phyloP scores from a whole-genome alignment of 441 rosid species.

The Erodium trifolium region DNA sequence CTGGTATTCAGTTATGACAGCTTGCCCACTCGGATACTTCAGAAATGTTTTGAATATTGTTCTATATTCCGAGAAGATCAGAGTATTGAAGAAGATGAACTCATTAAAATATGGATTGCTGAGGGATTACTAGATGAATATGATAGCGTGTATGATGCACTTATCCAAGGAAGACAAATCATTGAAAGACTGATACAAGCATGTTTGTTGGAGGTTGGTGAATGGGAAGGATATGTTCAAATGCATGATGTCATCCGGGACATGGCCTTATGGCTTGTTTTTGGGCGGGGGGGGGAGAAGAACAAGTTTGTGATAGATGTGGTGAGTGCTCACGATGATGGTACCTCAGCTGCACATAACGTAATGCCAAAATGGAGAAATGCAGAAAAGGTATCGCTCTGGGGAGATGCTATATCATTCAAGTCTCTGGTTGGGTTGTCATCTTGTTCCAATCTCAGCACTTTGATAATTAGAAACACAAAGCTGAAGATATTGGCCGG shows the following conservation, averaged over 20 bases:
- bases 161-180: neutral
- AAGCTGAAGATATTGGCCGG: neutral
- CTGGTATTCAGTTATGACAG: neutral
- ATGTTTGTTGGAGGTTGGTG: neutral
- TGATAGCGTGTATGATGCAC: neutral
- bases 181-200: neutral
- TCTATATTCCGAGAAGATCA: neutral
- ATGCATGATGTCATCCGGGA: conserved; percentile 2
- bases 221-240: neutral
- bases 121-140: neutral
- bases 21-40: neutral
- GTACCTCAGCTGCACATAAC: neutral
- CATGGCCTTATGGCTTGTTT: conserved; percentile 8
- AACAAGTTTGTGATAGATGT: neutral
- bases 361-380: neutral
- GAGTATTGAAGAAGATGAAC: neutral
- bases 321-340: neutral
- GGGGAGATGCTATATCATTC: neutral
- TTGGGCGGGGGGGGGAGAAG: neutral
- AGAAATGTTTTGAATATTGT: neutral
- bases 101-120: neutral
- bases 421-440: neutral
- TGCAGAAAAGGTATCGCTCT: neutral
- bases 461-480: neutral
- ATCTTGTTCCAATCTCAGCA: neutral